These are phyloP conservation scores for Phytophthora crassamura DNA, from an alignment of 352 stramenopile genomes.

Conservation along the genomic window DNA sequence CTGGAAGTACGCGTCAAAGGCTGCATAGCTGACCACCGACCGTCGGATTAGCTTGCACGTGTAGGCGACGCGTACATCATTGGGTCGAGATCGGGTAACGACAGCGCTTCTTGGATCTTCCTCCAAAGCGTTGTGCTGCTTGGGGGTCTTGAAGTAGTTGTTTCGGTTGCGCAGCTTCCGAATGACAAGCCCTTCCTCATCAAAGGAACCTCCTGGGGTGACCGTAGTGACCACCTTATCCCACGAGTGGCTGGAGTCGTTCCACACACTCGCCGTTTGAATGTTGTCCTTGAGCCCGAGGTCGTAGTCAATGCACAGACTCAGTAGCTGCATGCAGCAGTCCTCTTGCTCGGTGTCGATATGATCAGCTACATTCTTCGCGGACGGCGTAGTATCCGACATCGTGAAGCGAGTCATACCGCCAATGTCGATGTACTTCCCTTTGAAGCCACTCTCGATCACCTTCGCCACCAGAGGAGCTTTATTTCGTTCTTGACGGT, in stretches of 20 bases:
- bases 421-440: no score
- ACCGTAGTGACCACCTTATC: constrained; percentile 4
- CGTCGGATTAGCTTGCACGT: no score
- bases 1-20: background rate
- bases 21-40: no score
- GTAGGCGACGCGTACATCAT: no score
- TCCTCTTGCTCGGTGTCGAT: constrained; percentile 17
- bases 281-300: constrained; percentile 22
- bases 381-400: background rate
- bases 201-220: background rate
- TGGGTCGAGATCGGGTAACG: background rate
- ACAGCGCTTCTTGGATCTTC: background rate
- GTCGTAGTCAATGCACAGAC: constrained; percentile 17
- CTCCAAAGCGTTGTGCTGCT: background rate
- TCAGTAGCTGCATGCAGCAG: constrained; percentile 18
- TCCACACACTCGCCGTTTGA: background rate
- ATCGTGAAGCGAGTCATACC: background rate
- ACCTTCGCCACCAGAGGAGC: background rate
- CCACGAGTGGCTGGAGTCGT: background rate
- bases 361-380: constrained; percentile 1
- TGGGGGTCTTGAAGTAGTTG: background rate
- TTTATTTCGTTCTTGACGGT: background rate
- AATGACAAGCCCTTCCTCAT: background rate
- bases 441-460: constrained; percentile 5
- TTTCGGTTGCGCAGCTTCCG: background rate